Percentiles rank a stretch among this genome's conserved stretches.
These are phyloP conservation scores for Anthostomella pinea DNA, from an alignment of 2,329 filamentous ascomycete species.

Conservation along the genomic window DNA sequence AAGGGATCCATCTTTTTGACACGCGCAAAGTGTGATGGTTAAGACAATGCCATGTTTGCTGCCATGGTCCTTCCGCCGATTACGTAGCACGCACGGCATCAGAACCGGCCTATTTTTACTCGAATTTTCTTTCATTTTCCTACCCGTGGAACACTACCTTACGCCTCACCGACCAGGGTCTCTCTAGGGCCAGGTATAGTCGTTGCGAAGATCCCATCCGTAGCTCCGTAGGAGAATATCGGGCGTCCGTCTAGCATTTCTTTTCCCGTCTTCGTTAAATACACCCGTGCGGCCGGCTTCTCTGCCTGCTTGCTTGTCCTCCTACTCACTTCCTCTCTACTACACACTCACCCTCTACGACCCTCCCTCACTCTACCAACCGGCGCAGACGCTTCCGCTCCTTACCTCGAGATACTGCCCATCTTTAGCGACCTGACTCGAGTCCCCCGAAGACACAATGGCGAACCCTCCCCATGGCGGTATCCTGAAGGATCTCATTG, in stretches of 20 bases:
- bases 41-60: background rate
- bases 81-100: too few species aligned
- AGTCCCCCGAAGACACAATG: slow-evolving; percentile 42
- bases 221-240: slow-evolving; percentile 7
- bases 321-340: slow-evolving; percentile 1
- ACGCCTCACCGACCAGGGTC: slow-evolving; percentile 2
- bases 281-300: slow-evolving; percentile 1
- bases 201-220: slow-evolving; percentile 4
- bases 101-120: too few species aligned
- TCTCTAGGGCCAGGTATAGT: slow-evolving; percentile 1
- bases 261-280: slow-evolving; percentile 8
- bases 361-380: slow-evolving; percentile 7
- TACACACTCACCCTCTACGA: background rate
- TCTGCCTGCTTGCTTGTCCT: background rate
- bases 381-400: slow-evolving; percentile 4
- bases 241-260: slow-evolving; percentile 3
- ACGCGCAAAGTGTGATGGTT: slow-evolving; percentile 4
- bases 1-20: slow-evolving; percentile 7
- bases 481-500: slow-evolving; percentile 95
- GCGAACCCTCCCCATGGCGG: slow-evolving; percentile 80
- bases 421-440: background rate
- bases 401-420: background rate
- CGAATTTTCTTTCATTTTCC: too few species aligned
- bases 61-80: slow-evolving; percentile 5
- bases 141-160: too few species aligned